Evolutionary conservation across 2,329 filamentous ascomycete genomes (phyloP).

Genomic region (Talaromyces sp.): DNA sequence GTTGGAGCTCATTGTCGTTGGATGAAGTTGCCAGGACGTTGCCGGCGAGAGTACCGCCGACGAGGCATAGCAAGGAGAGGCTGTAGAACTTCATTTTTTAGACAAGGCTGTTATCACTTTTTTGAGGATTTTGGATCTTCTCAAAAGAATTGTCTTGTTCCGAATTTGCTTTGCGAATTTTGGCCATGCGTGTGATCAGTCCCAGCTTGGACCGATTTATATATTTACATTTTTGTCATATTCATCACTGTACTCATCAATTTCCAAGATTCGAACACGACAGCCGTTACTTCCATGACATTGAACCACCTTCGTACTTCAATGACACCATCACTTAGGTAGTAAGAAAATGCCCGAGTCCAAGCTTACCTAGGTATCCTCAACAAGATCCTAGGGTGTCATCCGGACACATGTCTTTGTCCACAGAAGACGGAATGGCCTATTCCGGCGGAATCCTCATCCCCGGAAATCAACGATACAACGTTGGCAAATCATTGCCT

Average conservation of each 20-base stretch:
- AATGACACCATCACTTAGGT: too few relatives aligned
- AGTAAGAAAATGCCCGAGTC: too few relatives aligned
- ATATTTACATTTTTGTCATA: too few relatives aligned
- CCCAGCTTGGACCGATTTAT: too few relatives aligned
- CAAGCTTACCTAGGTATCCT: too few relatives aligned
- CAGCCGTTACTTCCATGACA: too few relatives aligned
- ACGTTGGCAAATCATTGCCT: background rate
- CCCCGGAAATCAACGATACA: background rate
- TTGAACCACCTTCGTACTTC: too few relatives aligned
- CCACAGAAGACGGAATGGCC: background rate
- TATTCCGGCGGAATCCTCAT: background rate
- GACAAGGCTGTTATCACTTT: background rate
- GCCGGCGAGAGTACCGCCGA: background rate
- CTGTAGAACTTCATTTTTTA: background rate
- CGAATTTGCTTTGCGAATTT: background rate
- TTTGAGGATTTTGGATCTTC: background rate
- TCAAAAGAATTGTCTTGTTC: background rate
- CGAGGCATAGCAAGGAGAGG: background rate
- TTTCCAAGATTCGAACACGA: too few relatives aligned
- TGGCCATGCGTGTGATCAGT: too few relatives aligned
- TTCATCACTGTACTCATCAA: too few relatives aligned
- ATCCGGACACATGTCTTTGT: too few relatives aligned
- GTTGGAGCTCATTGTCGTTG: background rate
- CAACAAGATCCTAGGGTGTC: too few relatives aligned
- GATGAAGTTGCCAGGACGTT: background rate